A percentile compares a stretch with the other conserved stretches of the same genome.
Evolutionary conservation across 2,329 filamentous ascomycete genomes (phyloP).

Genomic region (Penicillium sp.): DNA sequence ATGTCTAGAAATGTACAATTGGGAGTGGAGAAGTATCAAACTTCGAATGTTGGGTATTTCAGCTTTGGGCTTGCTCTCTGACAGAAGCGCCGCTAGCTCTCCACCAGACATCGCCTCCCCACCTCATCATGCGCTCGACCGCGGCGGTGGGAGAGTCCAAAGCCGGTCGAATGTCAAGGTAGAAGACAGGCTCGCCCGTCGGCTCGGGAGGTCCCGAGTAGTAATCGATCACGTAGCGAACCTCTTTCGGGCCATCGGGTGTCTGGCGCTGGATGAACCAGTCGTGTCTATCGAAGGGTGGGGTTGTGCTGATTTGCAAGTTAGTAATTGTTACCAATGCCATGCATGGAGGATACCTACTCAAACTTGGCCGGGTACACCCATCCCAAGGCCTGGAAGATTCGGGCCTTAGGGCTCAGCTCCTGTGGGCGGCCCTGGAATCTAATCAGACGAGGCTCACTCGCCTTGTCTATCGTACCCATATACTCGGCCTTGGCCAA

Average conservation of each 20-base stretch:
- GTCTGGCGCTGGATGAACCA: slow-evolving; percentile 81
- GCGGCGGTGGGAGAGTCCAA: slow-evolving; percentile 73
- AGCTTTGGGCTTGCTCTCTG: slow-evolving; percentile 14
- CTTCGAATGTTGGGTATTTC: background rate
- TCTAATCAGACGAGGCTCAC: slow-evolving; percentile 67
- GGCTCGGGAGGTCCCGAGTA: slow-evolving; percentile 79
- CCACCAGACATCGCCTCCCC: slow-evolving; percentile 94
- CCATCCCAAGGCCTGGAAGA: slow-evolving; percentile 73
- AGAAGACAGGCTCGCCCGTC: slow-evolving; percentile 90
- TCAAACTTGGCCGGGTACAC: slow-evolving; percentile 74
- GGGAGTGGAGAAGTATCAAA: slow-evolving; percentile 24
- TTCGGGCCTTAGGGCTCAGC: slow-evolving; percentile 82
- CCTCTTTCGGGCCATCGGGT: slow-evolving; percentile 64
- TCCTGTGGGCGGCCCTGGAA: slow-evolving; percentile 89
- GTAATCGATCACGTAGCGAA: slow-evolving; percentile 96
- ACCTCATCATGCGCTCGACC: slow-evolving; percentile 75
- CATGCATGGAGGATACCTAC: slow-evolving; percentile 44
- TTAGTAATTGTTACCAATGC: slow-evolving; percentile 8
- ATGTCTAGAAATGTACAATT: slow-evolving; percentile 19
- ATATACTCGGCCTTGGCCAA: slow-evolving; percentile 49
- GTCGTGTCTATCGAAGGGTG: slow-evolving; percentile 94
- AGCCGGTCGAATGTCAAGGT: slow-evolving; percentile 86
- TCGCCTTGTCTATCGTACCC: slow-evolving; percentile 27
- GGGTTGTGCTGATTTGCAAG: slow-evolving; percentile 57
- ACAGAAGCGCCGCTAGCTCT: slow-evolving; percentile 69